Base-by-base conservation (phyloP, 2,329 filamentous ascomycete genomes). In the Scleromitrula shiraiana region DNA sequence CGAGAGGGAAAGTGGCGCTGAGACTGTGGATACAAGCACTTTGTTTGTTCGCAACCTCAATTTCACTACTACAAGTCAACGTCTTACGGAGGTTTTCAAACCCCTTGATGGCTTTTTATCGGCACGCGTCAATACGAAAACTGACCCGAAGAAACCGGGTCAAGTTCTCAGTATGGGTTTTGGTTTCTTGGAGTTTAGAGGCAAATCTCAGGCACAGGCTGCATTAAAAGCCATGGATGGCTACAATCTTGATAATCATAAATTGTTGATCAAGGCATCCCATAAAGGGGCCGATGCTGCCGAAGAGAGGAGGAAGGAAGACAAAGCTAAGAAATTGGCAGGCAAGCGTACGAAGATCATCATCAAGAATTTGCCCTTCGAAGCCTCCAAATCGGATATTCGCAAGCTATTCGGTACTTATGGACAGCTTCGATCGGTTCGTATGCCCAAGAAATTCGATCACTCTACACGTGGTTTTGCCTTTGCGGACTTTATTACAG, bases 351-450 rank as follows among this genome's bases (percentile, higher is more conserved):
- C 90, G 40, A 97, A 97, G 76, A 85, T 98, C 63, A 83, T 97
- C 68, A 85, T 98, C 72, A 98, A 97, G 75, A 98, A 98, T 72
- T 71, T 98, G 67, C 91, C 93, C 17, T 98, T 98, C 71, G 88
- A 97, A 71, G 85, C 87, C 41, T 85, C 82, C 46, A 96, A 95
- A 73, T 93, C 94, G 67, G 93, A 98, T 65, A 77, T 98, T 50
- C 80, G 88, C 54, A 75, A 84, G 46, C 75, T 97, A 35, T 90
- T 97, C 65, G 82, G 86, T 53, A 82, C 88, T 29, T 97, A 96
- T 68, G 94, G 93, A 38, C 85, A 95, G 65, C 79, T 98, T 54
- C 85, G 88, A 62, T 91, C 89, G 45, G 88, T 98, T 52, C 86
- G 93, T 54, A 80, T 98, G 62, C 93, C 93, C 45, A 90, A 95